A percentile compares a stretch with the other conserved stretches of the same genome.
These are phyloP conservation scores for Pneumocystis sp. DNA, from an alignment of 1,139 yeast genomes.

Conservation along the genomic window DNA sequence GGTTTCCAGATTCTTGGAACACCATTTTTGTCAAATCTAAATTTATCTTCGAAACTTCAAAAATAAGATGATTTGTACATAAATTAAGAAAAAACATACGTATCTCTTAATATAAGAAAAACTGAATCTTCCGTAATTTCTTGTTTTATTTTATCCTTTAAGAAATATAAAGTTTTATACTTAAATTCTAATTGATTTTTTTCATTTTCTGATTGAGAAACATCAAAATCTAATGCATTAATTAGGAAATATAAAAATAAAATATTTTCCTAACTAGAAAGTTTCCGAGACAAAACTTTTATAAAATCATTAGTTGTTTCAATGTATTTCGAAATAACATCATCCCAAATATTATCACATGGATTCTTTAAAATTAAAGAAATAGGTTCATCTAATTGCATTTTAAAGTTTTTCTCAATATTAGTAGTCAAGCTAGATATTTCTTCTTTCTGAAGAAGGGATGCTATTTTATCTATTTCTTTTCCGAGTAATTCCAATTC, in stretches of 20 bases:
- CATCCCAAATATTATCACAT: conserved; percentile 46
- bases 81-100: conserved; percentile 15
- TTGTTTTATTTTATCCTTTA: conserved; percentile 46
- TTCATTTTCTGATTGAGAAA: conserved; percentile 31
- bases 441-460: conserved; percentile 35
- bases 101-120: conserved; percentile 26
- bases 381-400: conserved; percentile 17
- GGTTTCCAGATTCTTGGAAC: conserved; percentile 72
- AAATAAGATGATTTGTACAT: neutral
- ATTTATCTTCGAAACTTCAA: conserved; percentile 50
- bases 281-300: neutral
- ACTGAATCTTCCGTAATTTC: conserved; percentile 27
- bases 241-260: conserved; percentile 20
- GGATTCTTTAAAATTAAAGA: conserved; percentile 27
- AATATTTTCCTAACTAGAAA: neutral
- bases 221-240: conserved; percentile 32
- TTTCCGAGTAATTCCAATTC: conserved; percentile 23
- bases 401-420: conserved; percentile 18
- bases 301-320: neutral
- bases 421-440: conserved; percentile 26
- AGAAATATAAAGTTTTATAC: conserved; percentile 48
- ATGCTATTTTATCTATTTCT: conserved; percentile 21
- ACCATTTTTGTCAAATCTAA: conserved; percentile 71
- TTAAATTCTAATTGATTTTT: conserved; percentile 33
- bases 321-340: conserved; percentile 35